Evolutionary conservation across 2,329 filamentous ascomycete genomes (phyloP).

Genomic region (Lecanoromycetidae sp.): DNA sequence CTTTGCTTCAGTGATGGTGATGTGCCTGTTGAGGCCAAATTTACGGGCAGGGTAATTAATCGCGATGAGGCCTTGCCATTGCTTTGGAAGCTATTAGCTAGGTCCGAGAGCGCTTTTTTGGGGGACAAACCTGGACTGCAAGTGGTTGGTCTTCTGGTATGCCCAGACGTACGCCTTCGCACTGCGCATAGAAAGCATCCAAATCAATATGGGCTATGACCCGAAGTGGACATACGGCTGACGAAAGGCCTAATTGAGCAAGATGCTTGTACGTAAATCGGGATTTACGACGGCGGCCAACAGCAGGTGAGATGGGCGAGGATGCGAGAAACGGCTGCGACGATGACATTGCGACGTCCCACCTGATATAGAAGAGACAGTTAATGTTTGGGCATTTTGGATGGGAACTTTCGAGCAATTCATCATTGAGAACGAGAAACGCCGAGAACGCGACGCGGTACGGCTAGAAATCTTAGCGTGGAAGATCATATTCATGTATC

Average conservation of each 20-base stretch:
- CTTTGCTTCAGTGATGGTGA: constrained; percentile 67
- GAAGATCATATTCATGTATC: background rate
- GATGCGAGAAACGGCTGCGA: constrained; percentile 36
- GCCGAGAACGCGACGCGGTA: constrained; percentile 1
- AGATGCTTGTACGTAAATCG: constrained; percentile 79
- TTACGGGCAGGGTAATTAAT: constrained; percentile 86
- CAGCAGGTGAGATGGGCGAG: constrained; percentile 30
- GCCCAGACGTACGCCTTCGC: constrained; percentile 78
- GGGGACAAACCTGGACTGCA: constrained; percentile 53
- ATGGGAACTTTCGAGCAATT: background rate
- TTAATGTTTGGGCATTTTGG: too few species aligned
- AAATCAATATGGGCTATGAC: constrained; percentile 87
- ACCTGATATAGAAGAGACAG: too few species aligned
- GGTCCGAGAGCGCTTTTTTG: background rate
- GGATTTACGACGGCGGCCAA: constrained; percentile 37
- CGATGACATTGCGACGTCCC: constrained; percentile 37
- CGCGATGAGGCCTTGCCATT: constrained; percentile 91
- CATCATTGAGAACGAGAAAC: background rate
- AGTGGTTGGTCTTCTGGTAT: constrained; percentile 65
- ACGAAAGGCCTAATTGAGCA: constrained; percentile 58
- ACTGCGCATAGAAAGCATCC: constrained; percentile 96
- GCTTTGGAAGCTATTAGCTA: constrained; percentile 27
- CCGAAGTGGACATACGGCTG: constrained; percentile 63
- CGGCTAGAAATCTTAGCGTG: constrained; percentile 4
- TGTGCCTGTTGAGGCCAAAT: constrained; percentile 67